Evolutionary conservation across 805 yeast species (phyloP).

Genomic region (Komagataella kurtzmanii): DNA sequence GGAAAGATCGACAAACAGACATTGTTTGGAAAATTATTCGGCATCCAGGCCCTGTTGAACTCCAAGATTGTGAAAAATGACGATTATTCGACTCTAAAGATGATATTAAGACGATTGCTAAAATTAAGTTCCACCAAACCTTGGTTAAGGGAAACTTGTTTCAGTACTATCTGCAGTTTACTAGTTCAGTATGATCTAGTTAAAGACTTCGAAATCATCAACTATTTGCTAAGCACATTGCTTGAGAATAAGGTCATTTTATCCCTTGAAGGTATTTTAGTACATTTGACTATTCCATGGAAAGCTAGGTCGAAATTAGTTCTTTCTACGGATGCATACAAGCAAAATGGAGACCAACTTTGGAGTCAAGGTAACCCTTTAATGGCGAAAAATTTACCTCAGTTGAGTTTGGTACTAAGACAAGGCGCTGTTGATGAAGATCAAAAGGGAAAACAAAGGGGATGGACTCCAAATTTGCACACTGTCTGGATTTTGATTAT

Average conservation of each 20-base stretch:
- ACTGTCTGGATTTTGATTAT: constrained; percentile 62
- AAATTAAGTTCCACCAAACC: constrained; percentile 52
- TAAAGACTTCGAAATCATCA: background rate
- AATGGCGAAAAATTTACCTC: constrained; percentile 48
- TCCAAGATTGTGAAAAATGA: constrained; percentile 24
- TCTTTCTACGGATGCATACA: constrained; percentile 8
- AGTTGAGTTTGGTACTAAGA: constrained; percentile 49
- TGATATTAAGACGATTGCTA: constrained; percentile 33
- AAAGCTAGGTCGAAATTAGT: constrained; percentile 8
- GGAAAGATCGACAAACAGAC: constrained; percentile 77
- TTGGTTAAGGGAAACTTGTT: constrained; percentile 79
- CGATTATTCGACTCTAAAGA: constrained; percentile 16
- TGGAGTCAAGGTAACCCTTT: constrained; percentile 76
- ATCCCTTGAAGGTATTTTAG: constrained; percentile 68
- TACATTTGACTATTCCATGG: constrained; percentile 42
- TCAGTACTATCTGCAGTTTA: constrained; percentile 55
- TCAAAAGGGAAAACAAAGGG: constrained; percentile 32
- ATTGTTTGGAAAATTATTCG: constrained; percentile 76
- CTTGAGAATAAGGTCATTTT: background rate
- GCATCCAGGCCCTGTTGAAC: constrained; percentile 62
- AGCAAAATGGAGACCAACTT: constrained; percentile 11
- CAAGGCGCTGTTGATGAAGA: constrained; percentile 33
- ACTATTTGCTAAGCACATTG: background rate
- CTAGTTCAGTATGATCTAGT: constrained; percentile 12
- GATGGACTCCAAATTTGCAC: constrained; percentile 64